Evolutionary conservation across 768 basidiomycete genomes (phyloP), one percentile per base, ranked within the genome.

Genomic region (Mrakia blollopis): DNA sequence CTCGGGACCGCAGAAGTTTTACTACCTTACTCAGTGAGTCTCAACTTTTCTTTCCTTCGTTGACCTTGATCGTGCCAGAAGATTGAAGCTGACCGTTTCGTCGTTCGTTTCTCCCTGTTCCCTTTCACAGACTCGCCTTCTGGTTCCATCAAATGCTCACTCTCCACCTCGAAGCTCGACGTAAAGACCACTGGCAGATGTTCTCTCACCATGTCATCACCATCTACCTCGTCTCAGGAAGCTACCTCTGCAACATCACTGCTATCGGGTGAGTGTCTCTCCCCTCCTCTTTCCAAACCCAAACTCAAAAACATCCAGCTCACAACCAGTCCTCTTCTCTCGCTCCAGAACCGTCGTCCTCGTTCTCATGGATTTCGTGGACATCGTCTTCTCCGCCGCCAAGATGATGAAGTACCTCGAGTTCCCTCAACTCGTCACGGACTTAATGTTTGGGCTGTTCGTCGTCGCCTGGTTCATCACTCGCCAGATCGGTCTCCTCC

Each of bases 161-260:
- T 76, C 87, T 99, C 83, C 93, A 98, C 83, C 90, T 94, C 37
- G 97, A 99, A 83, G 93, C 90, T 54, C 88, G 89, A 74, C 87
- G 97, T 75, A 94, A 93, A 83, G 97, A 99, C 83, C 93, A 98
- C 83, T 86, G 86, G 80, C 96, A 98, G 84, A 98, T 98, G 96
- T 91, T 98, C 88, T 85, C 90, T 35, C 97, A 99, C 85, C 97
- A 99, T 83, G 82, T 96, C 80, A 91, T 98, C 80, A 96, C 94
- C 18, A 87, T 94, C 78, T 81, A 87, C 69, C 88, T 99, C 78
- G 89, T 98, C 85, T 84, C 86, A 47, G 81, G 86, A 57, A 94
- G 92, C 83, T 98, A 97, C 84, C 87, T 87, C 78, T 88, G 87
- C 82, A 91, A 94, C 84, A 91, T 90, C 82, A 96, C 93, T 13